Conservation (phyloP, 768 basidiomycete genomes). For the Baorangia bicolor region DNA sequence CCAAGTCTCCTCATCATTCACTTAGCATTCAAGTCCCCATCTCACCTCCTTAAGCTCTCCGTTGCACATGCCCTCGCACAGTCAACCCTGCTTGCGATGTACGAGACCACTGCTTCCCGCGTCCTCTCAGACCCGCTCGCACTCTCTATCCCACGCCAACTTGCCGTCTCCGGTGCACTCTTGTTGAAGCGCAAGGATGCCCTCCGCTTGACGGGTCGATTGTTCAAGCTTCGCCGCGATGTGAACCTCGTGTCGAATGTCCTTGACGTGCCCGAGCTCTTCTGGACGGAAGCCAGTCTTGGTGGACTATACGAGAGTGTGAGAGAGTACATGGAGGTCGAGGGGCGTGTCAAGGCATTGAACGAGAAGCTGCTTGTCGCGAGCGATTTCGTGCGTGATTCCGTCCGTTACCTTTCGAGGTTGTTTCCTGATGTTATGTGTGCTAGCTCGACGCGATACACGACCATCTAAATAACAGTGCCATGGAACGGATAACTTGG, state of each 20-base stretch:
- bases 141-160: slow-evolving; percentile 78
- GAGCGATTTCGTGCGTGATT: slow-evolving; percentile 74
- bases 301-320: slow-evolving; percentile 90
- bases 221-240: slow-evolving; percentile 87
- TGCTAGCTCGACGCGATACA: slow-evolving; percentile 87
- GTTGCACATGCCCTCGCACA: slow-evolving; percentile 93
- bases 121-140: slow-evolving; percentile 79
- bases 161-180: slow-evolving; percentile 75
- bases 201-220: slow-evolving; percentile 76
- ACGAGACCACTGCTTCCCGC: slow-evolving; percentile 74
- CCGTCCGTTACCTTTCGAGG: background rate
- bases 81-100: slow-evolving; percentile 87
- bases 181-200: slow-evolving; percentile 78
- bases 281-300: slow-evolving; percentile 92
- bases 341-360: slow-evolving; percentile 73
- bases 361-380: slow-evolving; percentile 88
- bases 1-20: background rate
- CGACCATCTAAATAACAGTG: slow-evolving; percentile 85
- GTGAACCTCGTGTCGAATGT: slow-evolving; percentile 93
- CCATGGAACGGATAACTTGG: slow-evolving; percentile 90
- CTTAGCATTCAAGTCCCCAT: slow-evolving; percentile 86
- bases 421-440: background rate
- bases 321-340: slow-evolving; percentile 93
- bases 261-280: slow-evolving; percentile 89
- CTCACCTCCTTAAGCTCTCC: slow-evolving; percentile 89